phyloP scores from a whole-genome alignment of 257 asterid species.

The Gynochthodes officinalis region DNA sequence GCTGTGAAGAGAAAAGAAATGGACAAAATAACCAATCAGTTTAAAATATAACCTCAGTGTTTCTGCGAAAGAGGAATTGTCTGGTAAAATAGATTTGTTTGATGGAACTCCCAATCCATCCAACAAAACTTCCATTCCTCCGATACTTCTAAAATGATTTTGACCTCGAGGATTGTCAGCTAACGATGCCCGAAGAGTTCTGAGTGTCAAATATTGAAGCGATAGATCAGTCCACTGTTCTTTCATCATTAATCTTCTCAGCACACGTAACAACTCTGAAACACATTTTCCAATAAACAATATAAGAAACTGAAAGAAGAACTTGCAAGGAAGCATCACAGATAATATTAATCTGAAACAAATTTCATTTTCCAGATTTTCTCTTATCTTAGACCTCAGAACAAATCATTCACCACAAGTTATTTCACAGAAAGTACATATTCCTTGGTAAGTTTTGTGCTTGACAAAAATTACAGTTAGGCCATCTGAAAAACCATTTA shows the following conservation, averaged over 20 bases:
- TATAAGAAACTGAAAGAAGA: slow-evolving; percentile 20
- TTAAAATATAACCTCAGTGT: slow-evolving; percentile 42
- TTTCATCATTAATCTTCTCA: slow-evolving; percentile 90
- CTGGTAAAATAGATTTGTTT: slow-evolving; percentile 44
- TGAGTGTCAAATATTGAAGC: slow-evolving; percentile 74
- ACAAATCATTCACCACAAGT: neutral
- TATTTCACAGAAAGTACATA: neutral
- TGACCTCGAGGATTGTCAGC: slow-evolving; percentile 92
- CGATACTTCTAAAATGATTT: slow-evolving; percentile 98
- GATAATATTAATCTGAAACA: neutral
- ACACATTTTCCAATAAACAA: slow-evolving; percentile 12
- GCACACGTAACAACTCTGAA: slow-evolving; percentile 82
- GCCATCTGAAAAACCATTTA: neutral
- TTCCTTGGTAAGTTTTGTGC: neutral
- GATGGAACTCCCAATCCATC: slow-evolving; percentile 90
- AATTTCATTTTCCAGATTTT: neutral
- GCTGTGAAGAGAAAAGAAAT: slow-evolving; percentile 9
- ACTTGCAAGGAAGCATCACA: neutral
- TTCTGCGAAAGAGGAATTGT: slow-evolving; percentile 40
- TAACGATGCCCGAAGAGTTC: slow-evolving; percentile 82
- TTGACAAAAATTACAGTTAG: neutral
- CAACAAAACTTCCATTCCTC: slow-evolving; percentile 94
- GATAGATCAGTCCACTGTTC: slow-evolving; percentile 76
- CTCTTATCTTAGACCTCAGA: neutral
- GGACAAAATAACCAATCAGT: neutral